Conservation (phyloP, 441 rosid genomes). For the Omphalea diandra region DNA sequence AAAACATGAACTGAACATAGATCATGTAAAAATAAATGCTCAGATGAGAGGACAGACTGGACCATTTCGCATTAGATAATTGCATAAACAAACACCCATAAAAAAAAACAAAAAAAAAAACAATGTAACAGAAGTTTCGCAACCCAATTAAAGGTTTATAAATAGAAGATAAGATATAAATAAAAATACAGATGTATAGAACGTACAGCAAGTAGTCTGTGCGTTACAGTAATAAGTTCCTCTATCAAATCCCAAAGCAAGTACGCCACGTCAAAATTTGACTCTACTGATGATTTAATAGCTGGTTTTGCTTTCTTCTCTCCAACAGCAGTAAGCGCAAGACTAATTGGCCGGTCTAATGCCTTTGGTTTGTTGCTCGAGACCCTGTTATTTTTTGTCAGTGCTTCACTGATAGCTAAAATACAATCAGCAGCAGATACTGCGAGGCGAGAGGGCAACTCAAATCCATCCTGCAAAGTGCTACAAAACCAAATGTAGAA, state of each 20-base stretch:
- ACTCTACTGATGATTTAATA: conserved; percentile 33
- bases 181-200: conserved; percentile 14
- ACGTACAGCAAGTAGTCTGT: conserved; percentile 70
- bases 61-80: not conserved
- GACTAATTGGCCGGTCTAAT: conserved; percentile 35
- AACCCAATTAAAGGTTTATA: conserved; percentile 5
- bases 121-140: not conserved
- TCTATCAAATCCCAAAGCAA: conserved; percentile 67
- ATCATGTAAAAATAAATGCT: not conserved
- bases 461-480: conserved; percentile 69
- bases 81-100: not conserved
- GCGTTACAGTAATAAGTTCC: conserved; percentile 50
- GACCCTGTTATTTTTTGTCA: conserved; percentile 56
- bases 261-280: conserved; percentile 34
- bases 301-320: conserved; percentile 41
- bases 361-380: conserved; percentile 36
- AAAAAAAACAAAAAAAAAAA: not conserved
- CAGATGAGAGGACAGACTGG: not conserved
- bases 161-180: not conserved
- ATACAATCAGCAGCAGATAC: conserved; percentile 91
- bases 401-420: conserved; percentile 65
- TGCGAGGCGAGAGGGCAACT: conserved; percentile 88
- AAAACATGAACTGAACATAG: not conserved
- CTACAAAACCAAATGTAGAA: conserved; percentile 41
- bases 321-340: conserved; percentile 28